Evolutionary conservation across 1,284 basidiomycete genomes (phyloP).

Genomic region (Ustilago bromivora): DNA sequence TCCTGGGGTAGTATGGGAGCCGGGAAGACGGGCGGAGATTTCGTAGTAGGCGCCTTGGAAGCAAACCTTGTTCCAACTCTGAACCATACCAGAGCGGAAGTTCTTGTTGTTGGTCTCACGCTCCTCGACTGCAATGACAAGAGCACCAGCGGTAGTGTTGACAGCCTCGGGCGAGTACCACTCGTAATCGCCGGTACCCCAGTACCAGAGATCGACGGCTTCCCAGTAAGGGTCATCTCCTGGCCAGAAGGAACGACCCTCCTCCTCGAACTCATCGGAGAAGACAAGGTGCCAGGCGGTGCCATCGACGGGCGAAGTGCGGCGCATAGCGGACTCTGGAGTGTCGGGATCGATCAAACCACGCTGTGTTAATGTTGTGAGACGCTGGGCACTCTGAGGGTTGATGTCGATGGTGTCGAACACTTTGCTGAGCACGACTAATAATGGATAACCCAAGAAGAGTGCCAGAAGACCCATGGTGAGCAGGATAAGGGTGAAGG

Average conservation of each 20-base stretch:
- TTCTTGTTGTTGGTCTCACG: constrained; percentile 61
- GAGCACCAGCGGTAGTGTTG: constrained; percentile 56
- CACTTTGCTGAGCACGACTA: constrained; percentile 49
- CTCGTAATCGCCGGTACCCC: constrained; percentile 67
- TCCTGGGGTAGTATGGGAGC: constrained; percentile 28
- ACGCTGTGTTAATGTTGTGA: constrained; percentile 38
- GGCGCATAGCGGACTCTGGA: constrained; percentile 26
- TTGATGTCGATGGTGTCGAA: constrained; percentile 45
- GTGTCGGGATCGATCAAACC: constrained; percentile 63
- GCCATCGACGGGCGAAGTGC: constrained; percentile 34
- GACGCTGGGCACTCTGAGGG: constrained; percentile 21
- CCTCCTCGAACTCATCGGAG: constrained; percentile 80
- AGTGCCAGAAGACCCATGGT: constrained; percentile 56
- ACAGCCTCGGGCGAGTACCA: constrained; percentile 70
- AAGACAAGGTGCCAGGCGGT: constrained; percentile 74
- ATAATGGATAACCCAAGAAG: constrained; percentile 67
- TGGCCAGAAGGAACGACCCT: constrained; percentile 75
- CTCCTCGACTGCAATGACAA: constrained; percentile 61
- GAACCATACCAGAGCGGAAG: constrained; percentile 68
- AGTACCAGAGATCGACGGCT: constrained; percentile 74
- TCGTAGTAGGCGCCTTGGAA: constrained; percentile 69
- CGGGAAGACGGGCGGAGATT: constrained; percentile 47
- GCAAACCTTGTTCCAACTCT: constrained; percentile 69
- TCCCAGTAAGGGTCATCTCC: constrained; percentile 69
- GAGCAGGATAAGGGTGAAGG: constrained; percentile 60